Percentiles rank a stretch among this genome's conserved stretches.
Conservation (phyloP, 2,329 filamentous ascomycete species). For the Colletotrichum tanaceti region DNA sequence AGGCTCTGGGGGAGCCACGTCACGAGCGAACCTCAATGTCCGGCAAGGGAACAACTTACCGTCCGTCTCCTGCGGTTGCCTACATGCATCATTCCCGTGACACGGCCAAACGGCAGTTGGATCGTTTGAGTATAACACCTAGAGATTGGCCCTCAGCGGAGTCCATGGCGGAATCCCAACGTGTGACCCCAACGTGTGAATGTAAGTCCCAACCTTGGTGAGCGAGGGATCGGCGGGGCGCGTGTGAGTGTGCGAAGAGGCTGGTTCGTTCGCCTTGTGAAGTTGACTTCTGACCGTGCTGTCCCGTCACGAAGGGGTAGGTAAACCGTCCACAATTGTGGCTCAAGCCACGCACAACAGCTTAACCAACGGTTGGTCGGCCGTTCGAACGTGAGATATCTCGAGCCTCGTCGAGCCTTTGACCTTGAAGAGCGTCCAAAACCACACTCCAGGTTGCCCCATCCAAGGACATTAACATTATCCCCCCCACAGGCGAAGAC, state of each 20-base stretch:
- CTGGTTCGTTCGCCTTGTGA: background rate
- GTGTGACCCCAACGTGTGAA: too few species aligned
- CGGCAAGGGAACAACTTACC: background rate
- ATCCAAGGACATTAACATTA: too few species aligned
- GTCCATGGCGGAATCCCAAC: background rate
- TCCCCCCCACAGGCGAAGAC: background rate
- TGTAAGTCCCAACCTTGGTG: background rate
- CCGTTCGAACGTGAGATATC: background rate
- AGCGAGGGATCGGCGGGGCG: background rate
- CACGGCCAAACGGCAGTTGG: too few species aligned
- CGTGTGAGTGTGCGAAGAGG: background rate
- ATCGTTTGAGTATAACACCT: background rate
- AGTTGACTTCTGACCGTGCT: background rate
- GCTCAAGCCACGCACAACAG: background rate
- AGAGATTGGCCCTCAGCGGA: background rate
- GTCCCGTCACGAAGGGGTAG: background rate
- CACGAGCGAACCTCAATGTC: too few species aligned
- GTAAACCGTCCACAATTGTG: background rate
- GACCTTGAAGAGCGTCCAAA: too few species aligned
- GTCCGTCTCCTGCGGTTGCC: background rate
- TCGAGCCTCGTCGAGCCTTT: too few species aligned
- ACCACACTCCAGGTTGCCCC: too few species aligned
- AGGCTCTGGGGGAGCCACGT: too few species aligned
- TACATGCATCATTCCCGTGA: background rate
- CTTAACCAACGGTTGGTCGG: background rate